A percentile compares a stretch with the other conserved stretches of the same genome.
Evolutionary conservation across 1,284 basidiomycete species (phyloP).

Genomic region (Cutaneotrichosporon sp.): DNA sequence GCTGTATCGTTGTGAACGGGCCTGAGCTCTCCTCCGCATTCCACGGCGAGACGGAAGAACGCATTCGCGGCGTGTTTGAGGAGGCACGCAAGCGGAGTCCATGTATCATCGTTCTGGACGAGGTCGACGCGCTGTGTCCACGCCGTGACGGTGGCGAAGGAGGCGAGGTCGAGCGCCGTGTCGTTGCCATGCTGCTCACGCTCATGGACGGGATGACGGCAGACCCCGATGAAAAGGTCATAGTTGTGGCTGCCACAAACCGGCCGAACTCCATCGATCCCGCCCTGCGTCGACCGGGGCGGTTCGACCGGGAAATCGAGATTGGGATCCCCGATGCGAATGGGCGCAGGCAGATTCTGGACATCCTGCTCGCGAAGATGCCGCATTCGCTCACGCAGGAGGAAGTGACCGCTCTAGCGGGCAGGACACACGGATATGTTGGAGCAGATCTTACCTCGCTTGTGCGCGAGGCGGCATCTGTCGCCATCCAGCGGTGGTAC

Average conservation of each 20-base stretch:
- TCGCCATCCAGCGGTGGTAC: conserved; percentile 80
- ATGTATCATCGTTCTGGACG: conserved; percentile 90
- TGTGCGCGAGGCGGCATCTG: conserved; percentile 85
- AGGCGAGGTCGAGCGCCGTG: conserved; percentile 90
- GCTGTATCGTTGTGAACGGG: conserved; percentile 84
- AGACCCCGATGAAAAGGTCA: conserved; percentile 56
- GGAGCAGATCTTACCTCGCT: conserved; percentile 92
- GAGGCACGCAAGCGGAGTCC: conserved; percentile 77
- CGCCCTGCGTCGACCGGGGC: conserved; percentile 83
- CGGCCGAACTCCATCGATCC: conserved; percentile 96
- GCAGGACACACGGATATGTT: conserved; percentile 89
- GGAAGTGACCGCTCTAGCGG: conserved; percentile 64
- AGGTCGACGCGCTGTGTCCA: conserved; percentile 93
- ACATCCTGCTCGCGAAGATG: conserved; percentile 71
- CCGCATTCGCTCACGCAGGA: conserved; percentile 65
- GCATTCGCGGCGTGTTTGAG: conserved; percentile 80
- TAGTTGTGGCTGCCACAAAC: conserved; percentile 96
- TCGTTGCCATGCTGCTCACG: conserved; percentile 91
- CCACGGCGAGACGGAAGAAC: conserved; percentile 93
- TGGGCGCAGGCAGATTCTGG: conserved; percentile 75
- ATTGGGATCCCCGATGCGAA: conserved; percentile 87
- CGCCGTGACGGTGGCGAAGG: conserved; percentile 75
- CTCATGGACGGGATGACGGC: conserved; percentile 87
- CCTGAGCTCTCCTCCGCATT: conserved; percentile 91
- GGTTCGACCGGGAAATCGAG: conserved; percentile 96